Base-by-base conservation (phyloP, 192 early-diverging fungal genomes). In the Jimgerdemannia flammicorona region DNA sequence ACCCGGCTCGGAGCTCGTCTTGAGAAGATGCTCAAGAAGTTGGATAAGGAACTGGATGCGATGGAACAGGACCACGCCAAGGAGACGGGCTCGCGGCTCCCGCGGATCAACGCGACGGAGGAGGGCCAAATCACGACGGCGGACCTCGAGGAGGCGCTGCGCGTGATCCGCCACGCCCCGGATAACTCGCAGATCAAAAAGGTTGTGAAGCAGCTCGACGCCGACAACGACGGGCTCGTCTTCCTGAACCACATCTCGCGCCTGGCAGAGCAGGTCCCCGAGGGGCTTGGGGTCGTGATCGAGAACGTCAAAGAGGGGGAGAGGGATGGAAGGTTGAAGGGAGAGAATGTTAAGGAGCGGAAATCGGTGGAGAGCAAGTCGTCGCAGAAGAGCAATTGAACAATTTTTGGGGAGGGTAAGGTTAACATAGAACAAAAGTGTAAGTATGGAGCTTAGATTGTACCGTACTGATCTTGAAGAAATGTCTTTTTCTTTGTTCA, bases 1-100 rank as follows among this genome's bases (percentile, higher is more conserved):
- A 76, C 83, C 59, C 82, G 87, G 40, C 82, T 95, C 73, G 87
- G 90, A 10, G 81, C 83, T 63, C 89, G 88, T 29, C 85, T 95
- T 7, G 91, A 94, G 78, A 94, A 93, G 83, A 93, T 95, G 93
- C 87, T 95, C 72, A 74, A 78, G 66, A 88, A 87, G 72, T 85
- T 95, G 40, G 93, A 94, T 72, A 82, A 83, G 65, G 93, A 95
- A 74, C 71, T 95, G 14, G 78, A 79, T 43, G 42, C 72, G 39
- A 75, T 83, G 63, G 81, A 83, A 63, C 71, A 76, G 29, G 77
- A 86, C 65, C n/a, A n/a, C n/a, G n/a, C n/a, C n/a, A n/a, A n/a
- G n/a, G 87, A 90, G 44, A 85, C 87, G 70, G 91, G 92, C 73
- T 85, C 84, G 64, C 89, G 81, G 69, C 83, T 94, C 64, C 89